Base-by-base conservation (phyloP, 345 rosid genomes). In the Populus ilicifolia region DNA sequence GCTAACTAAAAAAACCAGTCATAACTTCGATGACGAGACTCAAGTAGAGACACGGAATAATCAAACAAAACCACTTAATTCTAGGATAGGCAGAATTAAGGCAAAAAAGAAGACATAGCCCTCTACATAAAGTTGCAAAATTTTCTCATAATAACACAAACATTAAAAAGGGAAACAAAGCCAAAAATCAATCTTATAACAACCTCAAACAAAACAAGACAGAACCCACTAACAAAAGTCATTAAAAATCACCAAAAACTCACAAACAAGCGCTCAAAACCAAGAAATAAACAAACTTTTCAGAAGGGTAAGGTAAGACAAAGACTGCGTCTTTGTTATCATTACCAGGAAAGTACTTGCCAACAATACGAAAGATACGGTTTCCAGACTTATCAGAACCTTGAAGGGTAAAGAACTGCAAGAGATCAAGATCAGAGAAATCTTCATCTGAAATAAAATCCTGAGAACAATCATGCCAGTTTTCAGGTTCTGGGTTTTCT, bases 381-480 rank as follows among this genome's bases (percentile, higher is more conserved):
- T 85, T 85, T 1, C 97, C 91, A 18, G 93, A 89, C 77, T 89
- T 90, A 79, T 95, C 99, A 33, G 85, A 87, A 62, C 99, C 99
- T 35, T 89, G 86, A 71, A 88, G 86, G 70, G 84, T 77, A 74
- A 95, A 87, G 89, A 96, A 92, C 39, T 86, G 98, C 50, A 90
- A 87, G 67, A 85, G 80, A 35, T 96, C 98, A 59, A 96, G 98
- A 89, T 92, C 96, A 67, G 95, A 86, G 90, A 93, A 93, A 78
- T 96, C 97, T 50, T 93, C 97, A 63, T 92, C 93, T 5, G 84
- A 75, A 0, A 81, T 80, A 64, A 88, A 89, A 74, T 83, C 76
- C 81, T 87, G 93, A 21, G 91, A 77, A 84, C 98, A 96, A 78
- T 93, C 96, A 73, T 92, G 96, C 98, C 99, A 96, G 43, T 85